Base-by-base conservation (phyloP, 1,284 basidiomycete species). In the Boletus calvinii region DNA sequence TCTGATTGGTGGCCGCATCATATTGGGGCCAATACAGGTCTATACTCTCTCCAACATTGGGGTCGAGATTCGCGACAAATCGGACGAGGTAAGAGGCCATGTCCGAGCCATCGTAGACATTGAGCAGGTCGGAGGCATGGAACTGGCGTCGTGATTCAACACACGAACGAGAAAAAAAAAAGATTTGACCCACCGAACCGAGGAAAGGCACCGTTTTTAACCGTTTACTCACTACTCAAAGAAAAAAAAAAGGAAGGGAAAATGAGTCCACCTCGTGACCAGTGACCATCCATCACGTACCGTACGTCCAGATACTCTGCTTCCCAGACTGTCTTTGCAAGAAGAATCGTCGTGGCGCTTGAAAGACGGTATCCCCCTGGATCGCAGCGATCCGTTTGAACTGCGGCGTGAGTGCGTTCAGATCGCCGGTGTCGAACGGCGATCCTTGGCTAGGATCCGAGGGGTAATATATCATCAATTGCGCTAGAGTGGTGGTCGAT, bases 361-460 rank as follows among this genome's bases (percentile, higher is more conserved):
- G 79, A 67, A 85, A 83, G 1, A 77, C 68, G 1, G 71, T 62
- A 54, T 84, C 83, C 0, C 80, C 82, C 38, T 71, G 70, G 53
- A 84, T 62, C 0, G 80, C 70, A 8, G 81, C 74, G 1, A 83
- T 58, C 20, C 81, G 70, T 63, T 84, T 82, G 67, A 70, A 83
- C 54, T 83, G 72, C 0, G 77, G 76, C 0, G 77, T 73, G 9
- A 82, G 52, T 0, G 69, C 71, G 52, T 81, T 77, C 5, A 72
- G 39, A 30, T 66, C 53, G 0, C 77, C 73, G 0, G 81, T 83
- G 48, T 71, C 65, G 56, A 74, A 84, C 0, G 81, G 81, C 1
- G 80, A 81, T 5, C 81, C 79, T 58, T 75, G 59, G 0, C 66
- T 67, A 35, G 74, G 63, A 50, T 79, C 75, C 2, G 57, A 56